These are phyloP conservation scores for Fibroporia radiculosa DNA, from an alignment of 768 basidiomycete species.

Conservation along the genomic window DNA sequence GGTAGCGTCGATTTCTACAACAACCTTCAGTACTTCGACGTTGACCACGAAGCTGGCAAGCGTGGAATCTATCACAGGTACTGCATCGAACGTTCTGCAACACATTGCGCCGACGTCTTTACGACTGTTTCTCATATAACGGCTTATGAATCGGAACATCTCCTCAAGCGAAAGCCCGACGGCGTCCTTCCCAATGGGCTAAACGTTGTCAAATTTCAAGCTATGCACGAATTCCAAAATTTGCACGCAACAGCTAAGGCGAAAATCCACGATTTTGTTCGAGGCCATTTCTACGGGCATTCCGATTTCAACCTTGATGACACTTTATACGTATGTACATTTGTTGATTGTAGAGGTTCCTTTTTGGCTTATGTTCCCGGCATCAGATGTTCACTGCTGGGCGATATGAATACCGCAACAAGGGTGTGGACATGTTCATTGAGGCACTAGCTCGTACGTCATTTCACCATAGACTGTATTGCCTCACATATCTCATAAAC, in stretches of 20 bases:
- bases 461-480: neutral
- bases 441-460: slow-evolving; percentile 82
- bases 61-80: slow-evolving; percentile 98
- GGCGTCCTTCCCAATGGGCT: slow-evolving; percentile 96
- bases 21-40: slow-evolving; percentile 98
- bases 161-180: slow-evolving; percentile 95
- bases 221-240: slow-evolving; percentile 99
- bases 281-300: slow-evolving; percentile 97
- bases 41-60: slow-evolving; percentile 98
- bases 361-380: neutral
- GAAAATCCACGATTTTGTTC: slow-evolving; percentile 98
- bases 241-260: slow-evolving; percentile 85
- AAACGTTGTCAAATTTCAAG: slow-evolving; percentile 98
- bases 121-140: slow-evolving; percentile 98
- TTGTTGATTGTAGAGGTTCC: slow-evolving; percentile 1
- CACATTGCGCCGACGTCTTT: slow-evolving; percentile 97
- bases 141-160: slow-evolving; percentile 92
- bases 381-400: slow-evolving; percentile 96
- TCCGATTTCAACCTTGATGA: slow-evolving; percentile 95
- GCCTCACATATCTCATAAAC: neutral
- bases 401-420: slow-evolving; percentile 97
- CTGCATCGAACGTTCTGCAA: slow-evolving; percentile 91
- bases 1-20: slow-evolving; percentile 99
- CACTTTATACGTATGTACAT: slow-evolving; percentile 63
- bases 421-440: slow-evolving; percentile 99